Conservation (phyloP, 768 basidiomycete species). For the Chalciporus pseudorubinellus region DNA sequence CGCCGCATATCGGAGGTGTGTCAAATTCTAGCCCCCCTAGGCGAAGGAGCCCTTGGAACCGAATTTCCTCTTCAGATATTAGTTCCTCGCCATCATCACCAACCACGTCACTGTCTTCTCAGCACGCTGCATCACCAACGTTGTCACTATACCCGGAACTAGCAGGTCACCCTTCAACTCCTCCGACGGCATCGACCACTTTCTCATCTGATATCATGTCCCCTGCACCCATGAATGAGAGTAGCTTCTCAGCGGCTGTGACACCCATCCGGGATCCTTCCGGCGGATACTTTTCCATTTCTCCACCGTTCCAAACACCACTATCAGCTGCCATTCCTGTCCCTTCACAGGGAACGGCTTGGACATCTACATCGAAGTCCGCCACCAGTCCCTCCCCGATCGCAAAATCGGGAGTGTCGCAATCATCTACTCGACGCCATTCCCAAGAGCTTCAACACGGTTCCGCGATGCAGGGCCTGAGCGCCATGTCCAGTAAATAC, state of each 20-base stretch:
- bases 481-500: slow-evolving; percentile 27
- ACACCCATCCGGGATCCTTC: slow-evolving; percentile 12
- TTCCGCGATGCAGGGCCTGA: slow-evolving; percentile 18
- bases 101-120: slow-evolving; percentile 17
- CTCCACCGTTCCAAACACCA: slow-evolving; percentile 13
- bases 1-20: slow-evolving; percentile 7
- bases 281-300: slow-evolving; percentile 11
- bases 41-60: slow-evolving; percentile 26
- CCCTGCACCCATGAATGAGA: slow-evolving; percentile 13
- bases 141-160: slow-evolving; percentile 22
- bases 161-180: slow-evolving; percentile 13
- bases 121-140: slow-evolving; percentile 21
- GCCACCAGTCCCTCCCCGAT: background rate
- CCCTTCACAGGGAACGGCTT: slow-evolving; percentile 16
- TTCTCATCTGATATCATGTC: slow-evolving; percentile 11
- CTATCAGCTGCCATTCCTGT: slow-evolving; percentile 7
- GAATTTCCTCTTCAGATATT: slow-evolving; percentile 17
- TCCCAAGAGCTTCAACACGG: slow-evolving; percentile 24
- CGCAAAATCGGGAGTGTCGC: slow-evolving; percentile 5
- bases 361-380: slow-evolving; percentile 11
- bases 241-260: slow-evolving; percentile 8
- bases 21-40: slow-evolving; percentile 35
- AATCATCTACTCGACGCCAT: slow-evolving; percentile 10
- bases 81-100: slow-evolving; percentile 27
- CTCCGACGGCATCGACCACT: slow-evolving; percentile 5